Base-by-base conservation (phyloP, 2,329 filamentous ascomycete genomes). In the Pseudocercospora pini-densiflorae region DNA sequence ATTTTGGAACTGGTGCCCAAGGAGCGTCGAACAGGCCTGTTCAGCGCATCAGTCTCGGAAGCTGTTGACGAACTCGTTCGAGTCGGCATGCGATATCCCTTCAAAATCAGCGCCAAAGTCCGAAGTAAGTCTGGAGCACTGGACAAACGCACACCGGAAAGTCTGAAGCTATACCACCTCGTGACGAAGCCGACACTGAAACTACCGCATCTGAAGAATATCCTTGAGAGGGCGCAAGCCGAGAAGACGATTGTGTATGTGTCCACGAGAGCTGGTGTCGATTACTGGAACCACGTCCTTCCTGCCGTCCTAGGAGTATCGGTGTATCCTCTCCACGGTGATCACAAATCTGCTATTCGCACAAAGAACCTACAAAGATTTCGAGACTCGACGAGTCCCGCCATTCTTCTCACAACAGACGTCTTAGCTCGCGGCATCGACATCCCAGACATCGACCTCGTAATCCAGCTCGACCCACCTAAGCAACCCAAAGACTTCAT, bases 11-110 rank as follows among this genome's bases (percentile, higher is more conserved):
- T 91, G 16, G 81, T 99, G 5, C 95, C 95, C 0, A 99, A 99
- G 77, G 95, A 99, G 78, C 86, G 95, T 60, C 87, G 95, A 58
- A 99, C 95, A 0, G 95, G 95, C 0, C 82, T 99, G 0, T 99
- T 98, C 80, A 97, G 93, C 75, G 95, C 95, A 12, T 96, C 92
- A 74, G 92, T 99, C n/a, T 95, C 91, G 73, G 95, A 98, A 76
- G 95, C 95, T 1, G 92, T 99, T 0, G 90, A 94, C 69, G 92
- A 97, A 77, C 91, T 99, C 62, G 93, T 99, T 61, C 88, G 94
- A 40, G 93, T 97, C 7, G 95, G 95, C 21, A 82, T 98, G 70
- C 87, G 95, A 43, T 98, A 99, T 79, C 95, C 95, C 0, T 94
- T 97, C 74, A 96, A 96, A 76, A 93, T 99, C 68, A 90, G 92